Evolutionary conservation across 2,329 filamentous ascomycete species (phyloP), one percentile per base, ranked within the genome.

Genomic region (Colletotrichum sp.): DNA sequence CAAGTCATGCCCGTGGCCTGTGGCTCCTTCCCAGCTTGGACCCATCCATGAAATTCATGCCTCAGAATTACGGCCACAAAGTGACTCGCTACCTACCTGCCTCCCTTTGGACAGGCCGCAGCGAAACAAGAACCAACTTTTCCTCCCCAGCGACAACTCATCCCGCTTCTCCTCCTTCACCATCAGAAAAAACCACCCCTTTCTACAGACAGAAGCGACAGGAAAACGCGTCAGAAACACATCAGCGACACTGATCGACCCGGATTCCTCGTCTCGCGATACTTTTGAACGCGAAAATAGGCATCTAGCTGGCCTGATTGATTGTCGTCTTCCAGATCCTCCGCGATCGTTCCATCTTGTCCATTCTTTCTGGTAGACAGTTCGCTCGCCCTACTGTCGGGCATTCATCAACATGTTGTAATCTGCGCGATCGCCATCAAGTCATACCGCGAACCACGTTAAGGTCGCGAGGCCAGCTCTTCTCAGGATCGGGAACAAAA

Each of bases 111-210:
- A 65, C 70, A 26, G 71, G 44, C 65, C 70, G 34, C 70, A 72
- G 72, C 77, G 77, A 73, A 75, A 75, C 78, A 68, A 69, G 71
- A 39, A 72, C 78, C 80, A 79, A 78, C 78, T 82, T 81, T 81
- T 82, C 74, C 66, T 78, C 69, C 60, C 67, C 72, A 66, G 69
- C 72, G 71, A 76, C 71, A 66, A 26, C 70, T 62, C 26, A 57
- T 59, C 62, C 64, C 26, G 57, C 66, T 72, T 69, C 67, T 77
- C 69, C 63, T 79, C 73, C 72, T 74, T 74, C 73, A 78, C 59
- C 79, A 71, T 68, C 76, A 66, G 39, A 32, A 65, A 71, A 74
- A 63, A 32, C 32, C 73, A 44, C 62, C 44, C 26, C 69, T 63
- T 71, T 62, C 30, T 34, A 68, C 73, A 55, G 67, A 72, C 59